Conservation (phyloP, 2,329 filamentous ascomycete species). For the Ilyonectria robusta region DNA sequence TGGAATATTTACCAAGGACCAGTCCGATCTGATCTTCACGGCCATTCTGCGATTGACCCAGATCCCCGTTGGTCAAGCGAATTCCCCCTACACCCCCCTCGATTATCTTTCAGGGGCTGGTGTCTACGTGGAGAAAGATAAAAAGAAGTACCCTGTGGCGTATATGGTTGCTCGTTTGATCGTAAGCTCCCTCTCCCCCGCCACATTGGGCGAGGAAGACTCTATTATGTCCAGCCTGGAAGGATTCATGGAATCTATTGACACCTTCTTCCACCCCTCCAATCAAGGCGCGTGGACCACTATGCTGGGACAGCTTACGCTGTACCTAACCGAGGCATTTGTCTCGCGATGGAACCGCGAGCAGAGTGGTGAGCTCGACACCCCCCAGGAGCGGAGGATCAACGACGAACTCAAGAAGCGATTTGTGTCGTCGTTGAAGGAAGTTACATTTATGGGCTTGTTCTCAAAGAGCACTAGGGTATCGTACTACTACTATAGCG, state of each 20-base stretch:
- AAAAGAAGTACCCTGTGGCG: constrained; percentile 90
- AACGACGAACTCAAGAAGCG: constrained; percentile 86
- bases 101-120: constrained; percentile 88
- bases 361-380: constrained; percentile 90
- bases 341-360: constrained; percentile 98
- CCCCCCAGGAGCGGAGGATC: constrained; percentile 84
- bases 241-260: constrained; percentile 92
- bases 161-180: constrained; percentile 96
- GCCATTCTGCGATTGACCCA: constrained; percentile 90
- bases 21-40: constrained; percentile 94
- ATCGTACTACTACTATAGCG: constrained; percentile 91
- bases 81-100: constrained; percentile 89
- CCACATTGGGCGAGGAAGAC: constrained; percentile 80
- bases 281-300: constrained; percentile 95
- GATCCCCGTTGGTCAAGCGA: constrained; percentile 96
- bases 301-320: constrained; percentile 89
- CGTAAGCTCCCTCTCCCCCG: constrained; percentile 90
- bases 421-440: constrained; percentile 89
- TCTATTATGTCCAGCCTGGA: constrained; percentile 90
- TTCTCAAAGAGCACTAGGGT: constrained; percentile 96
- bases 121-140: constrained; percentile 90
- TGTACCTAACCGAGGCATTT: constrained; percentile 95
- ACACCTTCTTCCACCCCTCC: constrained; percentile 99
- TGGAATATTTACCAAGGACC: constrained; percentile 92
- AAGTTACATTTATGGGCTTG: constrained; percentile 98